Conservation (phyloP, 805 yeast species). For the Komagataella kurtzmanii region DNA sequence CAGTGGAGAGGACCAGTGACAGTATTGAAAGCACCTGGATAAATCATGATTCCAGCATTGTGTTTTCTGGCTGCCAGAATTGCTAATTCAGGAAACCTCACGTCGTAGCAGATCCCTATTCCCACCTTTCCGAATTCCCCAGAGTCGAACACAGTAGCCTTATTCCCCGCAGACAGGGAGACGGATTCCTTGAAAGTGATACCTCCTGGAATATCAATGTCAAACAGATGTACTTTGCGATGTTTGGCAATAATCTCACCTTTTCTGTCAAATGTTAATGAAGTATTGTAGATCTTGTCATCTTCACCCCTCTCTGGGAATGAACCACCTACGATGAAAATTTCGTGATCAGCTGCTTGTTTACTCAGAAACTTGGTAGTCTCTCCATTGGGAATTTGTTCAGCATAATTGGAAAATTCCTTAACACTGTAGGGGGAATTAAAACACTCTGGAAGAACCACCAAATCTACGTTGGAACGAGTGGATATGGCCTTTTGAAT, state of each 20-base stretch:
- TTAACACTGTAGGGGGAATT: conserved; percentile 88
- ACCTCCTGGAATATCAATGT: conserved; percentile 83
- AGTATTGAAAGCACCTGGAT: conserved; percentile 78
- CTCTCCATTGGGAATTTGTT: conserved; percentile 66
- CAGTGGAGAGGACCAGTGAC: conserved; percentile 79
- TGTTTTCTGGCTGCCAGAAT: conserved; percentile 48
- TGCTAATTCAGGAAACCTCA: conserved; percentile 71
- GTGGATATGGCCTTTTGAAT: conserved; percentile 45
- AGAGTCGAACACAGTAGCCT: conserved; percentile 64
- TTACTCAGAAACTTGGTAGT: conserved; percentile 45
- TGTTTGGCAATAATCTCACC: conserved; percentile 82
- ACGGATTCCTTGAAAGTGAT: conserved; percentile 78
- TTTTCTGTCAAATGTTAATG: conserved; percentile 51
- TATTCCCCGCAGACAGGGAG: conserved; percentile 65
- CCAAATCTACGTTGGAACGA: conserved; percentile 48
- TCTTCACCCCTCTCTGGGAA: conserved; percentile 67
- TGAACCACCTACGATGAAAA: conserved; percentile 81
- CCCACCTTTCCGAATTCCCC: conserved; percentile 64
- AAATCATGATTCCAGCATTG: conserved; percentile 52
- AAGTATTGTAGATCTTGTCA: conserved; percentile 55
- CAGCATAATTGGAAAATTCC: conserved; percentile 82
- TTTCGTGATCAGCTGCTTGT: conserved; percentile 50
- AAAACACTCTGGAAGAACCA: conserved; percentile 92
- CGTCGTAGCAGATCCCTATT: conserved; percentile 74
- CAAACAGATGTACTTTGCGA: conserved; percentile 84